A percentile compares a stretch with the other conserved stretches of the same genome.
Evolutionary conservation across 2,329 filamentous ascomycete genomes (phyloP).

Genomic region (Hortaea werneckii): DNA sequence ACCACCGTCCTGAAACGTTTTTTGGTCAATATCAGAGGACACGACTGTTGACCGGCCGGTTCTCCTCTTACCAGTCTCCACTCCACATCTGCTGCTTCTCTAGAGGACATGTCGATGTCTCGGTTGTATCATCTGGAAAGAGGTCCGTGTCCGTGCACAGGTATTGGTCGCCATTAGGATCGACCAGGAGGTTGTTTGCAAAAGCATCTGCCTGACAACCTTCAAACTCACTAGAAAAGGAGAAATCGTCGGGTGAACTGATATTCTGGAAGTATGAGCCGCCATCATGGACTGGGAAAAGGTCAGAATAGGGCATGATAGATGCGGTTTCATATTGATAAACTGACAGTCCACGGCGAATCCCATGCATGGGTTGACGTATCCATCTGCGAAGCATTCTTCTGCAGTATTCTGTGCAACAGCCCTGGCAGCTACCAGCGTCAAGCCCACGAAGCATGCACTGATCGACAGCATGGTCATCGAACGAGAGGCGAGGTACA

Average conservation of each 20-base stretch:
- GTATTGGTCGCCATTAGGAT: constrained; percentile 31
- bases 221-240: constrained; percentile 33
- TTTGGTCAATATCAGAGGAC: background rate
- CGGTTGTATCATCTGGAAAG: constrained; percentile 28
- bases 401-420: background rate
- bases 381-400: background rate
- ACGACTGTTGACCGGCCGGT: background rate
- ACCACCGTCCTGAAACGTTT: constrained; percentile 15
- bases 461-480: too few relatives aligned
- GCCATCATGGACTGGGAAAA: background rate
- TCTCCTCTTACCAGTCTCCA: constrained; percentile 28
- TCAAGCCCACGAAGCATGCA: too few relatives aligned
- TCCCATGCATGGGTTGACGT: background rate
- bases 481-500: too few relatives aligned
- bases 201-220: constrained; percentile 33
- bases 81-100: constrained; percentile 33
- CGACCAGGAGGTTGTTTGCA: constrained; percentile 29
- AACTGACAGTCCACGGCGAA: background rate
- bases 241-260: constrained; percentile 32
- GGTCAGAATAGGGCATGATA: background rate
- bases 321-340: background rate
- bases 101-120: constrained; percentile 34
- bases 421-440: background rate
- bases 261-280: constrained; percentile 36
- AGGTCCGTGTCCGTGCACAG: constrained; percentile 33